Evolutionary conservation across 495 filamentous ascomycete genomes (phyloP).

Genomic region (Trichocladium uniseriatum): DNA sequence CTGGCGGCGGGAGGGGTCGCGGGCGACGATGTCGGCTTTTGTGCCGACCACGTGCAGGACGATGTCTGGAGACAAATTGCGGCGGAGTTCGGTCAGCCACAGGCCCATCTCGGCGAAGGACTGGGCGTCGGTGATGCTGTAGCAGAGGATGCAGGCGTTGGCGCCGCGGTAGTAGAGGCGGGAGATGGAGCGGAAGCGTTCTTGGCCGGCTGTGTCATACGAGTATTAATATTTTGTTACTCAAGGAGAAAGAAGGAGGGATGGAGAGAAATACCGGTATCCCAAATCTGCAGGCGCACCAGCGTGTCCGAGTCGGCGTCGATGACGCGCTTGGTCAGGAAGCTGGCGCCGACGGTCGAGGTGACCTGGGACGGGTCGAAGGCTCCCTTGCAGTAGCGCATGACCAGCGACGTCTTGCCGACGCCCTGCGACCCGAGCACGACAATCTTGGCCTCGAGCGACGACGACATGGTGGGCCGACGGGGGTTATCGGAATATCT

Average conservation of each 20-base stretch:
- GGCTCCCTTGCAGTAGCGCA: constrained; percentile 72
- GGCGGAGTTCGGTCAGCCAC: constrained; percentile 74
- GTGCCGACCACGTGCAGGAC: constrained; percentile 96
- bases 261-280: constrained; percentile 45
- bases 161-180: constrained; percentile 92
- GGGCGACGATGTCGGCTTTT: constrained; percentile 81
- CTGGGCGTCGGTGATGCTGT: constrained; percentile 78
- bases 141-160: constrained; percentile 89
- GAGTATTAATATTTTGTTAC: no score
- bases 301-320: constrained; percentile 71
- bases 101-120: constrained; percentile 90
- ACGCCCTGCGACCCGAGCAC: constrained; percentile 86
- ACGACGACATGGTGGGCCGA: constrained; percentile 52
- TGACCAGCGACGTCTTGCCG: constrained; percentile 88
- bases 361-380: constrained; percentile 61
- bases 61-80: constrained; percentile 59
- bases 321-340: constrained; percentile 84
- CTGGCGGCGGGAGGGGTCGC: constrained; percentile 63
- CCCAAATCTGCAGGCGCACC: constrained; percentile 85
- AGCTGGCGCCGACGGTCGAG: constrained; percentile 87
- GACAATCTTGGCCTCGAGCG: constrained; percentile 87
- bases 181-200: constrained; percentile 88
- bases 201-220: constrained; percentile 76
- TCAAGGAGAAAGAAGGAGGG: not conserved
- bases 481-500: no score